A percentile compares a stretch with the other conserved stretches of the same genome.
Evolutionary conservation across 192 early-diverging fungal species (phyloP).

Genomic region (Dispira simplex): DNA sequence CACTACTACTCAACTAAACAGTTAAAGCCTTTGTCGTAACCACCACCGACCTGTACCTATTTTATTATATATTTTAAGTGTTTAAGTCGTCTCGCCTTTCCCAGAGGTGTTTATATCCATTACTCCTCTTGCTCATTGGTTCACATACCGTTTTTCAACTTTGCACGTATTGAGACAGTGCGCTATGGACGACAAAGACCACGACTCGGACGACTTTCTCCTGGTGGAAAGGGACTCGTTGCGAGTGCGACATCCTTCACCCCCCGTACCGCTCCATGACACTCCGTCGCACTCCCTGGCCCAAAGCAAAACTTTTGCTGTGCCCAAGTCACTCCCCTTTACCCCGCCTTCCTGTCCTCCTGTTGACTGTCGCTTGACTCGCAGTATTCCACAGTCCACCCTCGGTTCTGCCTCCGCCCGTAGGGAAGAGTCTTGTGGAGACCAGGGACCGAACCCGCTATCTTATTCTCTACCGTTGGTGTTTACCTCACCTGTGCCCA

Average conservation of each 20-base stretch:
- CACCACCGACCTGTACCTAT: not conserved
- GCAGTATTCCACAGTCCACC: too few species aligned
- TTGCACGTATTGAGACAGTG: not conserved
- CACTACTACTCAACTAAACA: not conserved
- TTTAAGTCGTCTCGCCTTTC: not conserved
- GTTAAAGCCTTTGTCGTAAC: not conserved
- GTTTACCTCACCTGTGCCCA: too few species aligned
- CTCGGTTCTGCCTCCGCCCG: too few species aligned
- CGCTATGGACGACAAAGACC: slow-evolving; percentile 1
- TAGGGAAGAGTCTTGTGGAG: too few species aligned
- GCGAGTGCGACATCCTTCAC: not conserved
- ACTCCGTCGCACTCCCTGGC: not conserved
- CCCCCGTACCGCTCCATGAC: not conserved
- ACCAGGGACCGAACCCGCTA: too few species aligned
- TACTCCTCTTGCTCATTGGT: not conserved
- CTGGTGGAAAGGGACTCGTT: slow-evolving; percentile 5
- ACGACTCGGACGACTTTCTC: slow-evolving; percentile 8
- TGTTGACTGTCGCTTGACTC: too few species aligned
- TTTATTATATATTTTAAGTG: not conserved
- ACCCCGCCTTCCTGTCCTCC: not conserved
- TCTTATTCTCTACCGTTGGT: too few species aligned
- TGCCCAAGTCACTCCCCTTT: slow-evolving; percentile 8
- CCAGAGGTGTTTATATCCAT: not conserved
- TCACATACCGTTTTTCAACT: not conserved
- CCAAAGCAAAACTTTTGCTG: slow-evolving; percentile 4